phyloP scores from a whole-genome alignment of 2,329 filamentous ascomycete species.

The Ascochyta pisi region DNA sequence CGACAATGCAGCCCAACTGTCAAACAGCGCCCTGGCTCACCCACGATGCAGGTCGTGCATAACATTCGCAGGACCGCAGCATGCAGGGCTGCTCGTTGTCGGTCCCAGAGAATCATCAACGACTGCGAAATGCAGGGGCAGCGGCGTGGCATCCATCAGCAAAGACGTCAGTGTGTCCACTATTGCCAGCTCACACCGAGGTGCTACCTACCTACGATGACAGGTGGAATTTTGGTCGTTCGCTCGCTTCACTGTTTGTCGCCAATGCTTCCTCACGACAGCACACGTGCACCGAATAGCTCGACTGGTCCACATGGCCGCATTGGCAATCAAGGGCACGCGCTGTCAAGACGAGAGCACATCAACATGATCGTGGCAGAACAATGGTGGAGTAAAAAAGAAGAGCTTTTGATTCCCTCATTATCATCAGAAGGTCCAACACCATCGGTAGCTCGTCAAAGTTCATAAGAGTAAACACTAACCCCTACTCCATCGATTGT shows the following conservation, averaged over 20 bases:
- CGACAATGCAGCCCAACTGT: conserved; percentile 9
- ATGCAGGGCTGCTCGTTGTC: conserved; percentile 1
- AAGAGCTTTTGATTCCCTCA: conserved; percentile 51
- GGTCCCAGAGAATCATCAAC: background rate
- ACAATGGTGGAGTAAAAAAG: conserved; percentile 25
- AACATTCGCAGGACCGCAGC: conserved; percentile 1
- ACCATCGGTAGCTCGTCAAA: conserved; percentile 31
- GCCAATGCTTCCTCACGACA: background rate
- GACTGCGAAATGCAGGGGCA: conserved; percentile 8
- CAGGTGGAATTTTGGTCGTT: background rate
- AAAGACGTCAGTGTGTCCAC: conserved; percentile 2
- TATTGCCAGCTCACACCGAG: conserved; percentile 10
- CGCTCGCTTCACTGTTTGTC: background rate
- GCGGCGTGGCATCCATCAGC: background rate
- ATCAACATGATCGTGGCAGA: background rate
- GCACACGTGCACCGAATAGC: no score
- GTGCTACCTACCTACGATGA: background rate
- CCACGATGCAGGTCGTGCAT: conserved; percentile 4
- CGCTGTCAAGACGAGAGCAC: background rate
- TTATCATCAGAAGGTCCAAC: conserved; percentile 41
- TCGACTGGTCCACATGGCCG: background rate
- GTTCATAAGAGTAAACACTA: conserved; percentile 36
- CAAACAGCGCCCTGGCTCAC: background rate
- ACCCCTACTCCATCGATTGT: conserved; percentile 20
- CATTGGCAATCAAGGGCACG: background rate